Evolutionary conservation across 345 rosid species (phyloP), one percentile per base, ranked within the genome.

Genomic region (Eucalyptus marginata): DNA sequence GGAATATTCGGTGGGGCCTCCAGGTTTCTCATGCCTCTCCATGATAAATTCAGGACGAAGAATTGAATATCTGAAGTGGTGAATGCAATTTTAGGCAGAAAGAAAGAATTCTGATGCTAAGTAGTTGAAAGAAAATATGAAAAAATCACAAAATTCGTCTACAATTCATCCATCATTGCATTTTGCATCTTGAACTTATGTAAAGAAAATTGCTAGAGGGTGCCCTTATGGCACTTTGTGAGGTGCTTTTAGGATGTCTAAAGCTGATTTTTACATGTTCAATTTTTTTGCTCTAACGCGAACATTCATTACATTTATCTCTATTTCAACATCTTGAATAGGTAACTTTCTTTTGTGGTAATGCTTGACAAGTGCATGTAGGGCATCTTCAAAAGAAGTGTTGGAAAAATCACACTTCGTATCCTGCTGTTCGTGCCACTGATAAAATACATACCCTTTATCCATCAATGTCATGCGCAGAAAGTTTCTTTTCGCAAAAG

Each of bases 1-100:
- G 50, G 99, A 98, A 92, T 97, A 98, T 90, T 98, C 99, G 4
- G 95, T 92, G 86, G 96, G 95, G 88, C 99, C 95, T 50, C 97
- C 99, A 31, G 96, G 98, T 94, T 94, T 97, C 94, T 98, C 99
- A 88, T 97, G 98, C 90, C 84, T 94, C 91, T 94, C 96, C 99
- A 98, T 95, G 52, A 95, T 93, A 92, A 98, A 98, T 91, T 97
- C 98, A 43, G 99, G 99, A 88, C 96, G 98, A 89, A 98, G 99
- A 87, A 98, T 95, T 86, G 99, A 97, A 91, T 98, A 98, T 91
- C 99, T 98, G 87, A 86, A 86, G 87, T n/a, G 40, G 58, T 49
- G 87, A 46, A 51, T 86, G 27, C 62, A 86, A 40, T 76, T 76
- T 76, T 76, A 76, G 84, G 27, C 84, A 76, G 83, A 40, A 40